Evolutionary conservation across 2,329 filamentous ascomycete genomes (phyloP).

Genomic region (Botryotinia globosa): DNA sequence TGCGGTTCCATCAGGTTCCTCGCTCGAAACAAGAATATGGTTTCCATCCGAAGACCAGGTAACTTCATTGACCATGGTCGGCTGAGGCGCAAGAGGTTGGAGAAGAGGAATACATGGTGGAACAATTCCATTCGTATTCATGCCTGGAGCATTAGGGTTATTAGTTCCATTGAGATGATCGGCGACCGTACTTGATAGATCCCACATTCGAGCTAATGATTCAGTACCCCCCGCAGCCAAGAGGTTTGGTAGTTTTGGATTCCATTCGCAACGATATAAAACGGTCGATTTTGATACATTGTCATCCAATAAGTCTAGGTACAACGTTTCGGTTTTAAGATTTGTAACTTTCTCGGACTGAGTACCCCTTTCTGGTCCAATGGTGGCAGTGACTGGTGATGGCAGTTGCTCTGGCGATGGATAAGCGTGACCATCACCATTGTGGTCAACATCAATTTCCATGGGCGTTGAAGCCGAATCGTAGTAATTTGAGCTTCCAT

Average conservation of each 20-base stretch:
- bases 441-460: slow-evolving; percentile 50
- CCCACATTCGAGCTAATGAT: slow-evolving; percentile 69
- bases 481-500: slow-evolving; percentile 35
- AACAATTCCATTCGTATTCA: slow-evolving; percentile 24
- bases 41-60: slow-evolving; percentile 59
- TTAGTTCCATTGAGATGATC: slow-evolving; percentile 29
- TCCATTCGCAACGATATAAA: slow-evolving; percentile 68
- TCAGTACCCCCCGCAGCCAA: slow-evolving; percentile 67
- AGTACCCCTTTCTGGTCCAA: slow-evolving; percentile 61
- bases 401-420: slow-evolving; percentile 56
- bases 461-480: slow-evolving; percentile 46
- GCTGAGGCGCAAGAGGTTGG: slow-evolving; percentile 51
- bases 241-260: slow-evolving; percentile 60
- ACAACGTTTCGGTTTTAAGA: slow-evolving; percentile 57
- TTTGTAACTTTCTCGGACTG: slow-evolving; percentile 64
- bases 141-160: not conserved
- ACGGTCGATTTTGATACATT: slow-evolving; percentile 44
- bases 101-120: slow-evolving; percentile 46
- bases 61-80: slow-evolving; percentile 56
- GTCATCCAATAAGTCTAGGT: slow-evolving; percentile 51
- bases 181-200: slow-evolving; percentile 52
- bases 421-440: slow-evolving; percentile 57
- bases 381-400: slow-evolving; percentile 54
- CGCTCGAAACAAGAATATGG: slow-evolving; percentile 56
- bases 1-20: slow-evolving; percentile 48